phyloP scores from a whole-genome alignment of 1,139 yeast species.

The Taphrina wiesneri region DNA sequence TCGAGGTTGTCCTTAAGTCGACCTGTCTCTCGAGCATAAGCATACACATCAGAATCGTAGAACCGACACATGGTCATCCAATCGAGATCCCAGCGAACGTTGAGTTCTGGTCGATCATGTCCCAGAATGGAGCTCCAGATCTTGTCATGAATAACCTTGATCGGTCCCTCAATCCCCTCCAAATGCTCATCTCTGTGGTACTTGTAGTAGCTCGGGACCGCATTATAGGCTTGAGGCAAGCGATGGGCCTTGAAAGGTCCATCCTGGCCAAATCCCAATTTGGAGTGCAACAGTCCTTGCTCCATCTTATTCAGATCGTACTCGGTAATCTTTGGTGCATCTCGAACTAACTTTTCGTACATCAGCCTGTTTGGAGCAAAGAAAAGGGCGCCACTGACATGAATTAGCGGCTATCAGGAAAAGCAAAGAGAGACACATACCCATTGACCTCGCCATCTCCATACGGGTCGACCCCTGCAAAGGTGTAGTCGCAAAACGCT shows the following conservation, averaged over 20 bases:
- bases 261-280: slow-evolving; percentile 15
- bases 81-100: slow-evolving; percentile 14
- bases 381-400: background rate
- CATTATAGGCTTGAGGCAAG: slow-evolving; percentile 23
- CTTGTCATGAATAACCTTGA: slow-evolving; percentile 20
- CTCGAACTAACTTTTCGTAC: slow-evolving; percentile 1
- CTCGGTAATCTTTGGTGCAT: background rate
- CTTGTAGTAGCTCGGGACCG: slow-evolving; percentile 6
- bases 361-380: slow-evolving; percentile 15
- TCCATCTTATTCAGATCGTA: slow-evolving; percentile 13
- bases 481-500: slow-evolving; percentile 6
- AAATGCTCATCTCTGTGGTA: background rate
- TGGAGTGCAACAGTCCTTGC: slow-evolving; percentile 14
- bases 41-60: slow-evolving; percentile 14
- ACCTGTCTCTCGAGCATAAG: slow-evolving; percentile 19
- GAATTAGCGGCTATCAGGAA: background rate
- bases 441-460: slow-evolving; percentile 27
- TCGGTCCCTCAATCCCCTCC: background rate
- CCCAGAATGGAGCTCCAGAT: background rate
- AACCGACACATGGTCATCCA: slow-evolving; percentile 29
- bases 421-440: background rate
- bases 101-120: background rate
- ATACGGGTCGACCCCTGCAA: slow-evolving; percentile 15
- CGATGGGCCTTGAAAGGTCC: slow-evolving; percentile 10
- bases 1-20: slow-evolving; percentile 5